Evolutionary conservation across 306 rosid genomes (phyloP), one percentile per base, ranked within the genome.

Genomic region (Lablab purpureus): DNA sequence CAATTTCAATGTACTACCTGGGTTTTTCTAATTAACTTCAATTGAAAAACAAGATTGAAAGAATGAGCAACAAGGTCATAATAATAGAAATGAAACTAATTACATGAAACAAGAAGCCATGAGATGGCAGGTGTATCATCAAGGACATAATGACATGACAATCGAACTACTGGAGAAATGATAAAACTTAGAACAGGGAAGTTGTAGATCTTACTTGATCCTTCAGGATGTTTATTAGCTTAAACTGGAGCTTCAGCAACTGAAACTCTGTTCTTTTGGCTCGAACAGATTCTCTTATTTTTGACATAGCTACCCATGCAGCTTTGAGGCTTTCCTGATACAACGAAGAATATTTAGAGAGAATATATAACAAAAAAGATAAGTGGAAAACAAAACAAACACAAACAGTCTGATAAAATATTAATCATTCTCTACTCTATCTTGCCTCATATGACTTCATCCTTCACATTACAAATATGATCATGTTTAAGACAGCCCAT

Each of bases 271-370:
- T 78, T 82, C 92, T 90, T 87, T 89, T 96, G 79, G 93, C 91
- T 90, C 85, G 68, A 72, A 93, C 96, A 66, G 98, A 96, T 83
- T 96, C 99, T 13, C 98, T 91, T 25, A 96, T 88, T 77, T 84
- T 55, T 9, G 88, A 89, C 46, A 90, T 93, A 32, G 92, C 81
- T 81, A 84, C 13, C 97, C 96, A 90, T 30, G 98, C 96, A 84
- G 83, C 84, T 63, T 82, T 86, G 60, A 96, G 90, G 83, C 92
- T 89, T 87, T 80, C 86, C 99, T 96, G 96, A 73, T 72, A 82
- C 82, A 83, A 86, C 60, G 43, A 81, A 71, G 55, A 63, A 73
- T 60, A 73, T 71, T 80, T n/a, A 74, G 74, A 58, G 11, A 8
- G 11, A 37, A 37, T 37, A 8, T 8, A 37, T 30, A 49, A 19